Evolutionary conservation across 2,329 filamentous ascomycete species (phyloP).

Genomic region (Colletotrichum lentis): DNA sequence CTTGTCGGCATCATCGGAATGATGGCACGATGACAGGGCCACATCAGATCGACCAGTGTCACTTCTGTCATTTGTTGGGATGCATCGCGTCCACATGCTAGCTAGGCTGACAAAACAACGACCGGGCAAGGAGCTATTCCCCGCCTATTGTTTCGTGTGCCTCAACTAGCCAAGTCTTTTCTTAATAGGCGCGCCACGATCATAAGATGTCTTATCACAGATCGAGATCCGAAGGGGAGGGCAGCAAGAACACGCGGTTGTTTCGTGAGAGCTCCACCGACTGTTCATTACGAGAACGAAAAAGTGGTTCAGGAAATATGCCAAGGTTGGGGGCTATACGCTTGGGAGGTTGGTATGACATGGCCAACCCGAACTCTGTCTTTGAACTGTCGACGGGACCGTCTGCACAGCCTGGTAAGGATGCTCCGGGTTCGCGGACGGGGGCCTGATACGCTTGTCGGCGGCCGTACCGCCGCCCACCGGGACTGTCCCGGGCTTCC

Average conservation of each 20-base stretch:
- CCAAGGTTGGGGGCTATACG: slow-evolving; percentile 4
- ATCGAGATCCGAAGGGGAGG: slow-evolving; percentile 22
- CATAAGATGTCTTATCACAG: slow-evolving; percentile 9
- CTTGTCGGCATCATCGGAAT: slow-evolving; percentile 12
- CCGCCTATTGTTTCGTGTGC: slow-evolving; percentile 31
- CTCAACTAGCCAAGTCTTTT: slow-evolving; percentile 6
- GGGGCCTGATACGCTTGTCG: slow-evolving; percentile 14
- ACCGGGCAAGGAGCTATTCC: slow-evolving; percentile 14
- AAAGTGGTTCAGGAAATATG: slow-evolving; percentile 10
- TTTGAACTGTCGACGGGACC: slow-evolving; percentile 10
- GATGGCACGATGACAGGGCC: slow-evolving; percentile 19
- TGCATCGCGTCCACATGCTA: slow-evolving; percentile 1
- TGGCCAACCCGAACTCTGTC: slow-evolving; percentile 18
- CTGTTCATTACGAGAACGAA: slow-evolving; percentile 3
- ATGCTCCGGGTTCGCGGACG: slow-evolving; percentile 5
- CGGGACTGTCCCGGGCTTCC: slow-evolving; percentile 24
- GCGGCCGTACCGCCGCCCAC: slow-evolving; percentile 4
- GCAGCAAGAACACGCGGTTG: slow-evolving; percentile 18
- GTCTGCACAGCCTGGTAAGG: slow-evolving; percentile 13
- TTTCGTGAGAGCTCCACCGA: slow-evolving; percentile 21
- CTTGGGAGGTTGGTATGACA: slow-evolving; percentile 8
- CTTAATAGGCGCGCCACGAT: slow-evolving; percentile 23
- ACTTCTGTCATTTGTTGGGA: slow-evolving; percentile 18
- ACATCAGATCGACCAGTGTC: slow-evolving; percentile 12
- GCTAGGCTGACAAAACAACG: neutral